Evolutionary conservation across 116 monocot genomes (phyloP).

Genomic region (Dioscorea cayenensis): DNA sequence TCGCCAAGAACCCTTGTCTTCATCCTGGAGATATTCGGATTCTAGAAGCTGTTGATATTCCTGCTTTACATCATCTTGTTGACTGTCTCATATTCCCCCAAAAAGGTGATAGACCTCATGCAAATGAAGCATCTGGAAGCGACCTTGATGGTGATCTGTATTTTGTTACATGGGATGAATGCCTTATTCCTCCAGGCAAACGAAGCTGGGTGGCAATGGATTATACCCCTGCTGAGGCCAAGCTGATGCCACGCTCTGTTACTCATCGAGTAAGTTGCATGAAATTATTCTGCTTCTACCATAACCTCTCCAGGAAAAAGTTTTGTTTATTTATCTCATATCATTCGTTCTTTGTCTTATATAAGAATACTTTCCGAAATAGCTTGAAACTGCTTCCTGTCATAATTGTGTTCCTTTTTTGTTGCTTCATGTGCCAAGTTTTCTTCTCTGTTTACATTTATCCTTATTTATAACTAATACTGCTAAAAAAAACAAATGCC

Average conservation of each 20-base stretch:
- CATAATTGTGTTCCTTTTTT: no score
- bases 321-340: no score
- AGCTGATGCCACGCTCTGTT: constrained; percentile 21
- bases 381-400: no score
- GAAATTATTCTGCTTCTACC: background rate
- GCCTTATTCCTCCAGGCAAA: constrained; percentile 71
- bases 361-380: no score
- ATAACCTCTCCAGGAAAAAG: no score
- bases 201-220: constrained; percentile 71
- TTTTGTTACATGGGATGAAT: constrained; percentile 84
- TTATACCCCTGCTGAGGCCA: constrained; percentile 51
- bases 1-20: constrained; percentile 90
- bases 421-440: no score
- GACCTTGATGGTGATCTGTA: constrained; percentile 93
- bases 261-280: constrained; percentile 23
- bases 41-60: constrained; percentile 69
- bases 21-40: constrained; percentile 71
- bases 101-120: constrained; percentile 86
- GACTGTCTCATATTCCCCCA: constrained; percentile 79
- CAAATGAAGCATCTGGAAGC: constrained; percentile 93
- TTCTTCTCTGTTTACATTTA: no score
- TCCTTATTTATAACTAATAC: no score
- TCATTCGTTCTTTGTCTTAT: no score
- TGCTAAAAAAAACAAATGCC: no score
- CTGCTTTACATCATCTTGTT: constrained; percentile 52